Conservation (phyloP, 805 yeast species). For the Starmerella apis region DNA sequence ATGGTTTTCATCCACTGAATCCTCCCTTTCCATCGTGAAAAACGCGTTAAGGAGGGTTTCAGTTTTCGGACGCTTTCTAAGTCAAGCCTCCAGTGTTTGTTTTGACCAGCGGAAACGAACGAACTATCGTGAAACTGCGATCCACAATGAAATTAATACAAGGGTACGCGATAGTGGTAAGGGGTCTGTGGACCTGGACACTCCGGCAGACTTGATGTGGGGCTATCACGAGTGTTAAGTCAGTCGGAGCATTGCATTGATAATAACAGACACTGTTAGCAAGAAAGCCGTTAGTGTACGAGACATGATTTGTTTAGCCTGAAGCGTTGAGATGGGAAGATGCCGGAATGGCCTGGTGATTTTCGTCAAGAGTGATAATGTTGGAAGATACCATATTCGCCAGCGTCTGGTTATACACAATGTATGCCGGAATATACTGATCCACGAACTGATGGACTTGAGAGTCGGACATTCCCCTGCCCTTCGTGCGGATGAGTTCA, state of each 20-base stretch:
- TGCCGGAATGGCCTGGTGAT: too few species aligned
- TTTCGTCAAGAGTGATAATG: not conserved
- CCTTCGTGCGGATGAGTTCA: constrained; percentile 41
- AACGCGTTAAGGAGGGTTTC: not conserved
- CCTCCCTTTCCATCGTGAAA: not conserved
- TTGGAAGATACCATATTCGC: not conserved
- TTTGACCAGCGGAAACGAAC: not conserved
- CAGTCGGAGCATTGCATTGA: too few species aligned
- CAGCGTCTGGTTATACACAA: constrained; percentile 38
- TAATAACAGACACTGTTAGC: too few species aligned
- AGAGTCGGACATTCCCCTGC: constrained; percentile 70
- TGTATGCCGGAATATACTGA: constrained; percentile 78
- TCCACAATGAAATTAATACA: not conserved
- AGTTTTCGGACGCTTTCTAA: not conserved
- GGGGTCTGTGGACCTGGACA: not conserved
- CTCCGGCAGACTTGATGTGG: constrained; percentile 40
- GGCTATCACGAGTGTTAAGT: not conserved
- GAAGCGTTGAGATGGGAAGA: too few species aligned
- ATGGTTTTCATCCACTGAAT: not conserved
- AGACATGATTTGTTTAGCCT: too few species aligned
- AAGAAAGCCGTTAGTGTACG: too few species aligned
- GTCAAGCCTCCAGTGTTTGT: too few species aligned
- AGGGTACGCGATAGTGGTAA: not conserved
- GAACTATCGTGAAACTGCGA: not conserved
- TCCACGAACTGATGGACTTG: constrained; percentile 61